These are phyloP conservation scores for Tribonema minus DNA, from an alignment of 108 stramenopile species.

Conservation along the genomic window DNA sequence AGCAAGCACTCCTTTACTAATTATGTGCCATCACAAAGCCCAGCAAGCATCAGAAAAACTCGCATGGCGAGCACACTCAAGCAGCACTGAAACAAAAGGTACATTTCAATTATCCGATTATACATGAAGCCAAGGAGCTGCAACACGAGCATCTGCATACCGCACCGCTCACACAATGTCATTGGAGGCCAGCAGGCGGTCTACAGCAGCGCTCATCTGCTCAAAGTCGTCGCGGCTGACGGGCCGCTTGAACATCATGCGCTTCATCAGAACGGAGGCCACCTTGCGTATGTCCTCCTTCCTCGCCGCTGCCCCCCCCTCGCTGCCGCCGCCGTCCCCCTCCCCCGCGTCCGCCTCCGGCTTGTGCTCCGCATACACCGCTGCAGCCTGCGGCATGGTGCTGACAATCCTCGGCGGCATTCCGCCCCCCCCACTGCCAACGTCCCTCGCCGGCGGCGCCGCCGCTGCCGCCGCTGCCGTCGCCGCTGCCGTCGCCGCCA, in stretches of 20 bases:
- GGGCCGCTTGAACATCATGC: neutral
- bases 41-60: too few species aligned
- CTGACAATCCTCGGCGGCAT: neutral
- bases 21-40: too few species aligned
- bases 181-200: constrained; percentile 6
- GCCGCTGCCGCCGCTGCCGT: neutral
- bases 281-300: neutral
- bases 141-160: too few species aligned
- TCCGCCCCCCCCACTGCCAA: neutral
- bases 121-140: too few species aligned
- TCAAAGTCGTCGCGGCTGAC: neutral
- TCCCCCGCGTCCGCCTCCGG: neutral
- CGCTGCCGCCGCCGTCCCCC: neutral
- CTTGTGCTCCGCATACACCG: neutral
- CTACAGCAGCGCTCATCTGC: constrained; percentile 8
- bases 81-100: too few species aligned
- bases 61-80: too few species aligned
- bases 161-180: too few species aligned
- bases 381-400: neutral
- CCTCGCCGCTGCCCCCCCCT: constrained; percentile 2
- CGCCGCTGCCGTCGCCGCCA: neutral
- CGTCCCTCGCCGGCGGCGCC: neutral
- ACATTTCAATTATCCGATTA: too few species aligned
- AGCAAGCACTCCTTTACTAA: too few species aligned
- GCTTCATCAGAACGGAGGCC: constrained; percentile 1